phyloP scores from a whole-genome alignment of 2,329 filamentous ascomycete species.

The Colletotrichum coccodes region DNA sequence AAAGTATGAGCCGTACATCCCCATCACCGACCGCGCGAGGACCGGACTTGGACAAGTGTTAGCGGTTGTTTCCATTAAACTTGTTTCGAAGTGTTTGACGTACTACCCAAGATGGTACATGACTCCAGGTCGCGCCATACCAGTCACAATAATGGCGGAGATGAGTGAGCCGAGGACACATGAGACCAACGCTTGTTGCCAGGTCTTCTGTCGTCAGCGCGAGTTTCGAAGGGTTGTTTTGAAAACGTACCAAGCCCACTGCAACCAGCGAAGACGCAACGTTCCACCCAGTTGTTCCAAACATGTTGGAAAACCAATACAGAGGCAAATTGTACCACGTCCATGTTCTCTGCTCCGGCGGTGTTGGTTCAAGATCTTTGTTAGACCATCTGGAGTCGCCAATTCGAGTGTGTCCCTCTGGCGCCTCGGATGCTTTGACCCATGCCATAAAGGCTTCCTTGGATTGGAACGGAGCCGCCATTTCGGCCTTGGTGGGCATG shows the following conservation, averaged over 20 bases:
- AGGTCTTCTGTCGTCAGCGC: constrained; percentile 32
- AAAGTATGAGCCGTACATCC: constrained; percentile 54
- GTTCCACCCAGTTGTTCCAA: constrained; percentile 42
- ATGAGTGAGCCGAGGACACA: constrained; percentile 39
- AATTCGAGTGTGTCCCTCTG: constrained; percentile 33
- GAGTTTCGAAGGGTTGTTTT: background rate
- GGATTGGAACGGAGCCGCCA: constrained; percentile 38
- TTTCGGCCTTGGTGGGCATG: constrained; percentile 19
- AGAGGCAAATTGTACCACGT: constrained; percentile 41
- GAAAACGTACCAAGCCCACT: constrained; percentile 36
- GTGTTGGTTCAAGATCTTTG: constrained; percentile 43
- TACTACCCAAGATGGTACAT: constrained; percentile 41
- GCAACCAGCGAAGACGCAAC: constrained; percentile 41
- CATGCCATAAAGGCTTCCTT: constrained; percentile 37
- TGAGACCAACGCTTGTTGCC: constrained; percentile 41
- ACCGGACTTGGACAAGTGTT: constrained; percentile 39
- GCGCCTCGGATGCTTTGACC: constrained; percentile 34
- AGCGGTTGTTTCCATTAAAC: background rate
- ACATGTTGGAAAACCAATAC: constrained; percentile 42
- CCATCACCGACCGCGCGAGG: constrained; percentile 49
- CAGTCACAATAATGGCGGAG: constrained; percentile 37
- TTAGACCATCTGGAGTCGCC: constrained; percentile 42
- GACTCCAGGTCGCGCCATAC: constrained; percentile 40
- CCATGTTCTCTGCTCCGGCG: constrained; percentile 40
- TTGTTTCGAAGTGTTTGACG: background rate